Base-by-base conservation (phyloP, 2,329 filamentous ascomycete genomes). In the Monosporascus sp. region DNA sequence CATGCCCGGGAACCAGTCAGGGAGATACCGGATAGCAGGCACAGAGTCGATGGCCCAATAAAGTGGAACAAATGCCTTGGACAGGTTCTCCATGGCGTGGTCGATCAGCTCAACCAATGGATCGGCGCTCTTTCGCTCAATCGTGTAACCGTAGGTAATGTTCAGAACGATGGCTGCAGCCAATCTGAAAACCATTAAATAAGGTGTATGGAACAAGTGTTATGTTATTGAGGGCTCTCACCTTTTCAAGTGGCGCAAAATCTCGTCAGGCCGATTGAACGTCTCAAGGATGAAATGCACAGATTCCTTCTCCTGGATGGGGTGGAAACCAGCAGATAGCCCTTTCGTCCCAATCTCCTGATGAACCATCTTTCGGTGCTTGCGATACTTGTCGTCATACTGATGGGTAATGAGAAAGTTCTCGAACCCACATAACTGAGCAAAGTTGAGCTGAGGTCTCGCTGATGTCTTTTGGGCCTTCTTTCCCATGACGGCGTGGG, bases 101-200 rank as follows among this genome's bases (percentile, higher is more conserved):
- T 60, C 55, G 18, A 54, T 57, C 7, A 62, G 26, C 2, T 55
- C 17, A 14, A 68, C 54, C 3, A 69, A 51, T 1, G 59, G 60
- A 22, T 70, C 67, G 3, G 43, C 28, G n/a, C 48, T 48, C 7
- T 60, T 47, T 11, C 60, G 45, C 11, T 65, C 58, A 6, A 60
- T 51, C 2, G 55, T 60, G 49, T 70, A 69, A n/a, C 63, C 65
- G 37, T 68, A 69, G 7, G 58, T 22, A 0, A 66, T 61, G 7
- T 64, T 63, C 1, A 68, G 55, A 20, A 69, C 60, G 3, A 65
- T 57, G 1, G 63, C 54, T 11, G 58, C 59, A 1, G 63, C 63
- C 59, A 65, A 69, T 65, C 66, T 72, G 28, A 17, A 44, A 28
- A 9, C 26, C 26, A 28, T 9, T 28, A 28, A 28, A 28, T 28